Evolutionary conservation across 2,329 filamentous ascomycete species (phyloP).

Genomic region (Cryphonectria parasitica): DNA sequence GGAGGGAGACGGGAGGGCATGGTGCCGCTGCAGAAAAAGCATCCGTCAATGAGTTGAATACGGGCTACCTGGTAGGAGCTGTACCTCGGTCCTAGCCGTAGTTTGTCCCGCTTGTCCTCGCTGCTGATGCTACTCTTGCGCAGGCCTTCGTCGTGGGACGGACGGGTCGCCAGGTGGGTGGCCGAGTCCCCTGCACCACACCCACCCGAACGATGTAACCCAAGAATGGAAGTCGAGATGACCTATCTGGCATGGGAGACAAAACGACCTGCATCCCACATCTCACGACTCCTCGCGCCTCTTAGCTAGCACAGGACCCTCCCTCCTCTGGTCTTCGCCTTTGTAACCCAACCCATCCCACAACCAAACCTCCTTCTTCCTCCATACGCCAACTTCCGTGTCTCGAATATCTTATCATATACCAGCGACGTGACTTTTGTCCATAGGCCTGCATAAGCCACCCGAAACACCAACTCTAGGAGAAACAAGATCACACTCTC

Average conservation of each 20-base stretch:
- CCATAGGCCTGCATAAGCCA: background rate
- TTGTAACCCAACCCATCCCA: background rate
- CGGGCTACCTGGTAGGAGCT: conserved; percentile 15
- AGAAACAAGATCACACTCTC: background rate
- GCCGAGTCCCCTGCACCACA: conserved; percentile 21
- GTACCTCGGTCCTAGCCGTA: conserved; percentile 24
- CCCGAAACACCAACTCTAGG: background rate
- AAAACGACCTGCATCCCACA: conserved; percentile 25
- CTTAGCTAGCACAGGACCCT: background rate
- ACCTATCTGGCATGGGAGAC: conserved; percentile 24
- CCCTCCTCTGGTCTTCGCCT: background rate
- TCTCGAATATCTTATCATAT: background rate
- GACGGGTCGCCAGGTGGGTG: conserved; percentile 25
- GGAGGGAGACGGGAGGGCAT: background rate
- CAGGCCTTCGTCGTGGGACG: conserved; percentile 21
- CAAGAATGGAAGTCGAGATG: conserved; percentile 21
- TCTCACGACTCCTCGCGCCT: conserved; percentile 16
- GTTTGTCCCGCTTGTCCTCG: conserved; percentile 9
- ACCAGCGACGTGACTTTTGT: background rate
- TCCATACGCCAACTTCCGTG: background rate
- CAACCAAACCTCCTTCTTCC: background rate
- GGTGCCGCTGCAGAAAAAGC: background rate
- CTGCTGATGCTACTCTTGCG: conserved; percentile 10
- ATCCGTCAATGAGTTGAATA: background rate
- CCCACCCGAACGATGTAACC: conserved; percentile 27